Conservation (phyloP, 371 early-diverging fungal species). For the Parasitella parasitica region DNA sequence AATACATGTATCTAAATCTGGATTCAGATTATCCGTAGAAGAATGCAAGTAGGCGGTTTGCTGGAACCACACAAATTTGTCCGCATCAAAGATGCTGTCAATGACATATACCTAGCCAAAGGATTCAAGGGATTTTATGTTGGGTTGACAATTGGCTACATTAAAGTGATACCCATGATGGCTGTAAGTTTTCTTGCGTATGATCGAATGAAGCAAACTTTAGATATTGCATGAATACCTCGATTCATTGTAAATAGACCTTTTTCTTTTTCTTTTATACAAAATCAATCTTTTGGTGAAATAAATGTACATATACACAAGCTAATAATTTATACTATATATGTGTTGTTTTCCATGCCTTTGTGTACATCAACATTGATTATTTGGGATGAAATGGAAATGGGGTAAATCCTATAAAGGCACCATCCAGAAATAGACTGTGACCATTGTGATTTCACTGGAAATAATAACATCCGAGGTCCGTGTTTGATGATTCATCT, state of each 20-base stretch:
- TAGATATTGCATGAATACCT: slow-evolving; percentile 56
- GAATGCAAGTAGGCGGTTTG: slow-evolving; percentile 88
- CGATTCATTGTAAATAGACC: background rate
- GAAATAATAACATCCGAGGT: too few relatives aligned
- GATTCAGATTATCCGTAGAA: slow-evolving; percentile 80
- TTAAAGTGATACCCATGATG: slow-evolving; percentile 92
- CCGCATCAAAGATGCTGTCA: slow-evolving; percentile 60
- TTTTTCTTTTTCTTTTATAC: too few relatives aligned
- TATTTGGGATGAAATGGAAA: too few relatives aligned
- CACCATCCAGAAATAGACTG: too few relatives aligned
- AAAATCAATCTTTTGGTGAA: too few relatives aligned
- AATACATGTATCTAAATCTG: too few relatives aligned
- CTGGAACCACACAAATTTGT: slow-evolving; percentile 54
- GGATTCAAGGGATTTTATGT: slow-evolving; percentile 92
- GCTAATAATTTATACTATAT: too few relatives aligned
- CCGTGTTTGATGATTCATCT: too few relatives aligned
- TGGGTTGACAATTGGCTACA: slow-evolving; percentile 95
- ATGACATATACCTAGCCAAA: slow-evolving; percentile 59
- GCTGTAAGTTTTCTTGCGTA: slow-evolving; percentile 89
- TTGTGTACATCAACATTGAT: too few relatives aligned
- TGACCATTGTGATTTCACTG: background rate
- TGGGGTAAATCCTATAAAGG: too few relatives aligned
- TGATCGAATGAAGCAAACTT: slow-evolving; percentile 67
- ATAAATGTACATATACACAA: too few relatives aligned
- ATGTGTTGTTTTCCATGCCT: too few relatives aligned